Conservation (phyloP, 164 flowering plant genomes). For the Paratinospora sagittata region DNA sequence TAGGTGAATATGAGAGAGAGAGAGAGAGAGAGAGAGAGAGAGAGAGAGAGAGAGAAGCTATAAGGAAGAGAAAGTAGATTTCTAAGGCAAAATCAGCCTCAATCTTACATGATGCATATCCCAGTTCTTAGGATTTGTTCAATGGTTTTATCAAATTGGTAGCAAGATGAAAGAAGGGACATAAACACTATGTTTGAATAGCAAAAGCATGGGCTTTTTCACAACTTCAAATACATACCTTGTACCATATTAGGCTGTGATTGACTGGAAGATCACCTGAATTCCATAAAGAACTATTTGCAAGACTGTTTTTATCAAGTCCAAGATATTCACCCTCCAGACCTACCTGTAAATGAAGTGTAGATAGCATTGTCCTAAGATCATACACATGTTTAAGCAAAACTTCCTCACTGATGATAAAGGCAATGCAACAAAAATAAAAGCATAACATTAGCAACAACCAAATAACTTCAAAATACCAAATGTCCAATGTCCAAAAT, state of each 20-base stretch:
- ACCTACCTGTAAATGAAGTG: constrained; percentile 36
- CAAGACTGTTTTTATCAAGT: constrained; percentile 31
- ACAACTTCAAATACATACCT: constrained; percentile 25
- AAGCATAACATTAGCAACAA: neutral
- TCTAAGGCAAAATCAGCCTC: neutral
- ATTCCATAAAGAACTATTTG: constrained; percentile 47
- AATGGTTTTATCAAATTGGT: no score
- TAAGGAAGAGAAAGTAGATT: no score
- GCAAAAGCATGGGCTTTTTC: neutral
- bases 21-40: no score
- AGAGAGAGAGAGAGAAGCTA: neutral
- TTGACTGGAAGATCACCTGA: constrained; percentile 32
- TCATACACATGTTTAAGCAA: neutral
- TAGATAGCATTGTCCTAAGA: neutral
- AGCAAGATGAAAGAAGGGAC: neutral
- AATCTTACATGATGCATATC: neutral
- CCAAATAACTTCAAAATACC: neutral
- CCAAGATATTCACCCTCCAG: constrained; percentile 48
- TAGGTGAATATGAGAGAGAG: neutral
- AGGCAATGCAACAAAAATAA: neutral
- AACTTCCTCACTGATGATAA: neutral
- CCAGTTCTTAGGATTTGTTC: neutral
- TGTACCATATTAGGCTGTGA: constrained; percentile 55
- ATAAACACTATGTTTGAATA: neutral
- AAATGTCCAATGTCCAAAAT: neutral